Percentiles rank a stretch among this genome's conserved stretches.
Evolutionary conservation across 768 basidiomycete species (phyloP).

Genomic region (Mycena leptocephala): DNA sequence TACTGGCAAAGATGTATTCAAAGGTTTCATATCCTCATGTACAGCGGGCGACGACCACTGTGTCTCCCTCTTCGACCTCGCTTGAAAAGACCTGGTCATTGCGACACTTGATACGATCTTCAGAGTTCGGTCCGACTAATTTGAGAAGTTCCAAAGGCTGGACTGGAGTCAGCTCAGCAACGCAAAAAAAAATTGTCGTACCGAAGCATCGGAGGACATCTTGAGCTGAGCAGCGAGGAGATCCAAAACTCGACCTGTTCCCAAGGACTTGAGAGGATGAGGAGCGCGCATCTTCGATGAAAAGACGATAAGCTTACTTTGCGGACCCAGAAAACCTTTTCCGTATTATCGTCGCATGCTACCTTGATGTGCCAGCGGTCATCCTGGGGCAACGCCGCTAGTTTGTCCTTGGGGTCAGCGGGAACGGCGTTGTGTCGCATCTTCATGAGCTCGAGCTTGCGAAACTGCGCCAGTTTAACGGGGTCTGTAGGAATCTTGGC

Average conservation of each 20-base stretch:
- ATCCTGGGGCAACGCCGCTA: conserved; percentile 62
- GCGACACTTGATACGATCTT: conserved; percentile 50
- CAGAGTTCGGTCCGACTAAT: conserved; percentile 41
- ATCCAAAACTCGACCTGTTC: conserved; percentile 78
- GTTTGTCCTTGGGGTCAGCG: conserved; percentile 72
- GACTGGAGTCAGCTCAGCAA: background rate
- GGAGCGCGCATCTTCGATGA: background rate
- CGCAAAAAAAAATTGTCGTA: conserved; percentile 26
- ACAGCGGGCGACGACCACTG: conserved; percentile 38
- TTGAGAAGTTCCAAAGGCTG: conserved; percentile 63
- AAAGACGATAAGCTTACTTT: conserved; percentile 65
- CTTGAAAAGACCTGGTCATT: conserved; percentile 65
- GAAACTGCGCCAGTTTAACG: conserved; percentile 67
- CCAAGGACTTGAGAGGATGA: conserved; percentile 58
- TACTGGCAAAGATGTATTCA: conserved; percentile 57
- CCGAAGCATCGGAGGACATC: conserved; percentile 49
- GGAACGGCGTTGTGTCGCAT: conserved; percentile 81
- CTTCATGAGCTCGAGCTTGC: conserved; percentile 79
- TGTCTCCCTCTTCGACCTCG: conserved; percentile 71
- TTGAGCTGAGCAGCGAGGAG: conserved; percentile 59
- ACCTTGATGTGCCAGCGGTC: conserved; percentile 76
- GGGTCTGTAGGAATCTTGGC: conserved; percentile 63
- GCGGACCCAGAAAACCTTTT: conserved; percentile 77
- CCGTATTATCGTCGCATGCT: conserved; percentile 46
- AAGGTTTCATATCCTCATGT: conserved; percentile 41